Base-by-base conservation (phyloP, 768 basidiomycete species). In the Termitomyces sp. region DNA sequence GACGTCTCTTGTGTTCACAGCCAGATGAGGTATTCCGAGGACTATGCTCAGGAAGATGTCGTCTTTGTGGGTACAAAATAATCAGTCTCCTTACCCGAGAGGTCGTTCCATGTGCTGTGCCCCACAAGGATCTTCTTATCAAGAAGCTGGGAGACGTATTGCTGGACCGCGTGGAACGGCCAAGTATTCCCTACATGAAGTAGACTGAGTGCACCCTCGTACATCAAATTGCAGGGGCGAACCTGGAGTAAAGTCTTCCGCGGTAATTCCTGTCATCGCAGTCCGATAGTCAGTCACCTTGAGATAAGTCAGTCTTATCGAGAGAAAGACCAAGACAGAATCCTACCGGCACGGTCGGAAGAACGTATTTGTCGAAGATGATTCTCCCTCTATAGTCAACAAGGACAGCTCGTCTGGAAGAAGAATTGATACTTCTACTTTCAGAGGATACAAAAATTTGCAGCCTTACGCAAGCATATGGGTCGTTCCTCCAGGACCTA, bases 401-500 rank as follows among this genome's bases (percentile, higher is more conserved):
- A 31, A 86, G 68, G 34, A 82, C 78, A 20, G 79, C 75, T 10
- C 76, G 77, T 29, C 79, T 81, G 45, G 18, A 60, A 34, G 48
- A 45, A 50, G 37, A 29, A 31, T 42, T 45, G 48, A 49, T 51
- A 29, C 39, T 39, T 51, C 36, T 34, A 7, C 15, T 52, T 44
- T 34, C 37, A 58, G 9, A 55, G 28, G 46, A 28, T 18, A 37
- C 16, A 42, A 51, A n/a, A 37, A 26, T 55, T 33, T 54, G 53
- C 36, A 15, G 44, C 78, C 86, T 61, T 74, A 91, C 90, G 89
- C 90, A 36, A 92, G 76, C 85, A 92, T 88, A 39, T 85, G 81
- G 2, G 90, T 92, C 16, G 86, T 86, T 7, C 90, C 90, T 3
- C 90, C 89, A 18, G 87, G 85, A 29, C 89, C 89, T 37, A 88